Evolutionary conservation across 2,329 filamentous ascomycete genomes (phyloP).

Genomic region (Claviceps citrina): DNA sequence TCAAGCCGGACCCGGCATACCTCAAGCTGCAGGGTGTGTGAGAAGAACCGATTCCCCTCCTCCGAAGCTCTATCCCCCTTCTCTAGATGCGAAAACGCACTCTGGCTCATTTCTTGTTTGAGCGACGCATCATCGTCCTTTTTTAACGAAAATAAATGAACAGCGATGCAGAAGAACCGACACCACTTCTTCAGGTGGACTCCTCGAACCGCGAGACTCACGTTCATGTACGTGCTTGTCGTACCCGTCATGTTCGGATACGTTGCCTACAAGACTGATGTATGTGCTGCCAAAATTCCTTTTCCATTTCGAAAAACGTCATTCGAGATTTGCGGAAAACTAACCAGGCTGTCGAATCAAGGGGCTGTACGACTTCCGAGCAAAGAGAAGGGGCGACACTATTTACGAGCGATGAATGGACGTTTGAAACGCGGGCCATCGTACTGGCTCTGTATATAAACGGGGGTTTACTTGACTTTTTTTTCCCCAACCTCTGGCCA

Average conservation of each 20-base stretch:
- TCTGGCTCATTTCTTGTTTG: not conserved
- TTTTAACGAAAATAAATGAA: slow-evolving; percentile 11
- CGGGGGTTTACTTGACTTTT: slow-evolving; percentile 5
- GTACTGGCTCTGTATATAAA: slow-evolving; percentile 26
- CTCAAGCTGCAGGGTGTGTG: slow-evolving; percentile 25
- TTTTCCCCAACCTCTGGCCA: too few relatives aligned
- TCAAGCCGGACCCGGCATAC: slow-evolving; percentile 27
- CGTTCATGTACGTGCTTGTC: slow-evolving; percentile 58
- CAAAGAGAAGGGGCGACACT: slow-evolving; percentile 78
- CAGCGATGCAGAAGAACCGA: slow-evolving; percentile 71
- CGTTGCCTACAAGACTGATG: slow-evolving; percentile 67
- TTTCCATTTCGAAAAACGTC: too few relatives aligned
- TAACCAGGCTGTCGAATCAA: slow-evolving; percentile 23
- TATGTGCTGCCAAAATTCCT: slow-evolving; percentile 43
- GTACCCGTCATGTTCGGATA: slow-evolving; percentile 58
- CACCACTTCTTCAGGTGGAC: slow-evolving; percentile 96
- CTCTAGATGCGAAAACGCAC: not conserved
- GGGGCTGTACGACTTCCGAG: slow-evolving; percentile 76
- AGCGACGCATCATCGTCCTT: slow-evolving; percentile 3
- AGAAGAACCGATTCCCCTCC: slow-evolving; percentile 7
- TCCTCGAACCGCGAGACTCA: slow-evolving; percentile 61
- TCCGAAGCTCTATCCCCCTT: not conserved
- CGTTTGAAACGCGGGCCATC: slow-evolving; percentile 6
- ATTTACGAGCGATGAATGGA: slow-evolving; percentile 55
- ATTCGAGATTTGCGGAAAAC: too few relatives aligned